Percentiles rank a stretch among this genome's conserved stretches.
Conservation (phyloP, 192 early-diverging fungal species). For the Dissophora ornata region DNA sequence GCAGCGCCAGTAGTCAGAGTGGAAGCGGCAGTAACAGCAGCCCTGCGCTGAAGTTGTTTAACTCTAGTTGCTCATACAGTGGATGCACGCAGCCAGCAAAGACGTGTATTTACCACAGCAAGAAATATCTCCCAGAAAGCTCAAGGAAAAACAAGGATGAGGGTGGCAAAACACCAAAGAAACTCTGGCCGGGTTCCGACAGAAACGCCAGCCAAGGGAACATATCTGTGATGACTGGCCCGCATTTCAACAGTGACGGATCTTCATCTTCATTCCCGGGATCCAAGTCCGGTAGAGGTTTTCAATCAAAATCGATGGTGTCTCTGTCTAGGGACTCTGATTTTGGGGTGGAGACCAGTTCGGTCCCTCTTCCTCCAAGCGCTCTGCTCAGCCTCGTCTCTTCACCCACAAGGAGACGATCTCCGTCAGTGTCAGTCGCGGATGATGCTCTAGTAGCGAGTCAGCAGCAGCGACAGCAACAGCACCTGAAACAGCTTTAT, state of each 20-base stretch:
- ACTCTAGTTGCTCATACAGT: conserved; percentile 21
- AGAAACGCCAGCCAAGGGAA: conserved; percentile 18
- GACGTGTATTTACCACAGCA: conserved; percentile 31
- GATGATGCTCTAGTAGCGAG: conserved; percentile 27
- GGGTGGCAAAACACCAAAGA: not conserved
- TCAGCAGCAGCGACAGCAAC: conserved; percentile 9
- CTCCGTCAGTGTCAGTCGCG: conserved; percentile 37
- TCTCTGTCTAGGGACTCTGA: conserved; percentile 34
- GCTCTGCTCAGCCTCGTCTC: conserved; percentile 3
- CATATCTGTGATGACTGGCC: not conserved
- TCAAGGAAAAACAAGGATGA: conserved; percentile 27
- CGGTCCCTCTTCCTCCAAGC: conserved; percentile 5
- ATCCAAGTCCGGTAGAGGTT: not conserved
- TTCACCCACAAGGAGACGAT: conserved; percentile 5
- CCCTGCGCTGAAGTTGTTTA: conserved; percentile 31
- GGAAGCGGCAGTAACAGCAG: conserved; percentile 24
- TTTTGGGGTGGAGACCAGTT: not conserved
- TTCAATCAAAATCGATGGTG: conserved; percentile 34
- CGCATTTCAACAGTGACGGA: conserved; percentile 15
- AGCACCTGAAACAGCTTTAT: conserved; percentile 3
- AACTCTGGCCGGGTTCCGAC: conserved; percentile 15
- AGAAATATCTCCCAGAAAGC: conserved; percentile 17
- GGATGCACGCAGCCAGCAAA: conserved; percentile 43
- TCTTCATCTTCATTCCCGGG: not conserved
- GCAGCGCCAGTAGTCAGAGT: conserved; percentile 25